Evolutionary conservation across 805 yeast species (phyloP).

Genomic region (Saturnispora zaruensis): DNA sequence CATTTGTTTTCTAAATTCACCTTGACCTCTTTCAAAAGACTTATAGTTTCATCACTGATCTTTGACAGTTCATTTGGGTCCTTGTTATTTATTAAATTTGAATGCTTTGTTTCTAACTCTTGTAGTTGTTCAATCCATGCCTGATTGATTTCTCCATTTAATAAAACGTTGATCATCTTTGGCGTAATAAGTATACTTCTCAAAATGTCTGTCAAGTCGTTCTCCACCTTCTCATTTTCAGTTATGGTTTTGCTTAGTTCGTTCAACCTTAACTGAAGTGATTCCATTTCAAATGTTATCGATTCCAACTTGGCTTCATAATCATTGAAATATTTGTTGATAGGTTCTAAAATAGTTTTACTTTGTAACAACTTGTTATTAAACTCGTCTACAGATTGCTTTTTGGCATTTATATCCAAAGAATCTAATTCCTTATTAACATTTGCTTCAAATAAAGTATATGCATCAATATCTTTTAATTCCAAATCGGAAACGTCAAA

Average conservation of each 20-base stretch:
- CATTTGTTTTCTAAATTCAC: conserved; percentile 50
- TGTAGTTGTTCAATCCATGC: conserved; percentile 59
- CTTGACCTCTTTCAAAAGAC: conserved; percentile 30
- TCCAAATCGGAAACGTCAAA: not conserved
- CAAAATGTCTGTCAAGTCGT: conserved; percentile 62
- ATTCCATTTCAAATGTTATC: conserved; percentile 53
- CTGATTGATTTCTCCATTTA: conserved; percentile 46
- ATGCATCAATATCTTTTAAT: not conserved
- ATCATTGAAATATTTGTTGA: conserved; percentile 41
- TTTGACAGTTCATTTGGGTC: conserved; percentile 28
- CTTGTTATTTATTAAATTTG: conserved; percentile 52
- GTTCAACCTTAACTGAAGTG: conserved; percentile 45
- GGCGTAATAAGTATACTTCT: conserved; percentile 74
- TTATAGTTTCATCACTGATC: conserved; percentile 15
- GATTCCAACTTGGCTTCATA: conserved; percentile 53
- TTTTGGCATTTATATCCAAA: conserved; percentile 12
- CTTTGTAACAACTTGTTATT: conserved; percentile 8
- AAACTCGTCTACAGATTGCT: conserved; percentile 6
- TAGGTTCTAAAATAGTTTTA: conserved; percentile 34
- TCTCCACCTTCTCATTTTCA: conserved; percentile 40
- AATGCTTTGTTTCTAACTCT: conserved; percentile 32
- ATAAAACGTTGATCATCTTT: conserved; percentile 47
- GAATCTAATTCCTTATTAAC: conserved; percentile 10
- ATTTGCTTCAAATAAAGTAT: not conserved
- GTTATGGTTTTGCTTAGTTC: conserved; percentile 39